These are phyloP conservation scores for Dalechampia spathulata DNA, from an alignment of 441 rosid genomes.

Conservation along the genomic window DNA sequence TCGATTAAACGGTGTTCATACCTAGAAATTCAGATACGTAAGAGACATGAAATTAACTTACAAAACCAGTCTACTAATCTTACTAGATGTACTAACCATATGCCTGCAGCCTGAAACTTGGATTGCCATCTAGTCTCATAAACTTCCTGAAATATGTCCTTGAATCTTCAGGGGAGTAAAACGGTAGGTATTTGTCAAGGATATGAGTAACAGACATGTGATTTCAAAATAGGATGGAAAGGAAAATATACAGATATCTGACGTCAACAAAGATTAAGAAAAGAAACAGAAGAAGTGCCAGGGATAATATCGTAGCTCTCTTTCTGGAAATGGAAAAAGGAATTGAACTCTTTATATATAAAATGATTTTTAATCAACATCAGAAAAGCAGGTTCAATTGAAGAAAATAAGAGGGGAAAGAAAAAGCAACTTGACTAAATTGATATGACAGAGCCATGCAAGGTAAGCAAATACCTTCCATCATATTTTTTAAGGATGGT, in stretches of 20 bases:
- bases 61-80: not conserved
- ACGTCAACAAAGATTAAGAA: not conserved
- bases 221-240: conserved; percentile 8
- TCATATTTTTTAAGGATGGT: conserved; percentile 89
- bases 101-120: conserved; percentile 77
- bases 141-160: conserved; percentile 91
- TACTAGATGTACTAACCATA: conserved; percentile 42
- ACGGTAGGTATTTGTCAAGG: not conserved
- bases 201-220: not conserved
- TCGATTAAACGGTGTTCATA: conserved; percentile 92
- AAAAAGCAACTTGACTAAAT: not conserved
- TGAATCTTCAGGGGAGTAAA: conserved; percentile 49
- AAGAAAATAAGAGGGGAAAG: not conserved
- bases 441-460: not conserved
- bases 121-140: conserved; percentile 72
- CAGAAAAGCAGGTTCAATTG: not conserved
- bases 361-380: not conserved
- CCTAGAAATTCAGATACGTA: conserved; percentile 31
- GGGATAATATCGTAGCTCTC: too few relatives aligned
- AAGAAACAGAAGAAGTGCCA: too few relatives aligned
- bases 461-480: conserved; percentile 54
- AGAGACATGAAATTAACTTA: conserved; percentile 6
- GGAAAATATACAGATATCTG: not conserved
- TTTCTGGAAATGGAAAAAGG: not conserved
- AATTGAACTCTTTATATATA: not conserved